A percentile compares a stretch with the other conserved stretches of the same genome.
phyloP scores from a whole-genome alignment of 1,284 basidiomycete species.

The Tilletia setariae region DNA sequence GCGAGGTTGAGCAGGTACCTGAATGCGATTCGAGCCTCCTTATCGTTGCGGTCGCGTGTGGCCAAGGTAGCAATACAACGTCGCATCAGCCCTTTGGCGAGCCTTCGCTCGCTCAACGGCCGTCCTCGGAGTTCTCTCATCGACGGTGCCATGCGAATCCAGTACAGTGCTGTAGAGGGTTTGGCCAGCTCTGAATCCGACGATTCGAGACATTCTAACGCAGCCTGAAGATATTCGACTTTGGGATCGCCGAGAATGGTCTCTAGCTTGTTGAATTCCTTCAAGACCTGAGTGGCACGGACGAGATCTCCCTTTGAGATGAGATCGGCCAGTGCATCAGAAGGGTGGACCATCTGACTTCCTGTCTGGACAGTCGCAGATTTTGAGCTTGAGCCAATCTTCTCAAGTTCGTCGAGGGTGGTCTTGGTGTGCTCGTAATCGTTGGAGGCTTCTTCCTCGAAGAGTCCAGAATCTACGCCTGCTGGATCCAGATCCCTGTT shows the following conservation, averaged over 20 bases:
- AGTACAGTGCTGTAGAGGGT: slow-evolving; percentile 16
- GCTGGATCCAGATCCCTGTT: slow-evolving; percentile 42
- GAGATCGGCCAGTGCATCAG: slow-evolving; percentile 28
- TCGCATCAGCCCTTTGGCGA: no score
- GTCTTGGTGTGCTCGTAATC: slow-evolving; percentile 15
- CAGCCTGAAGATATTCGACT: slow-evolving; percentile 25
- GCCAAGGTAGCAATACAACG: no score
- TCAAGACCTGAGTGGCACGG: slow-evolving; percentile 26
- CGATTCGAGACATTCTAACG: slow-evolving; percentile 26
- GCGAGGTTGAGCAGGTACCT: no score
- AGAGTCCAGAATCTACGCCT: slow-evolving; percentile 43
- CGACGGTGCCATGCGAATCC: slow-evolving; percentile 33
- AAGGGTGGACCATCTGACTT: no score
- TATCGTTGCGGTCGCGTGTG: not conserved
- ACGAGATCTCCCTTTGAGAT: slow-evolving; percentile 26
- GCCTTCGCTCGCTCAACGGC: no score
- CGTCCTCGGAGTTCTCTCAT: not conserved
- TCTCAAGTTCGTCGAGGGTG: not conserved
- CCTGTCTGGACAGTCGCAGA: no score
- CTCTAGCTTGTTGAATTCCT: slow-evolving; percentile 23
- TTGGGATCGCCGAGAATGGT: slow-evolving; percentile 20
- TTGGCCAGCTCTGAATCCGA: slow-evolving; percentile 20
- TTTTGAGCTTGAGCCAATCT: no score
- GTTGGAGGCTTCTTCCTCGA: slow-evolving; percentile 32
- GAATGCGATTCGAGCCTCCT: not conserved